phyloP scores from a whole-genome alignment of 164 flowering plant species.

The Cinnamomum chago region DNA sequence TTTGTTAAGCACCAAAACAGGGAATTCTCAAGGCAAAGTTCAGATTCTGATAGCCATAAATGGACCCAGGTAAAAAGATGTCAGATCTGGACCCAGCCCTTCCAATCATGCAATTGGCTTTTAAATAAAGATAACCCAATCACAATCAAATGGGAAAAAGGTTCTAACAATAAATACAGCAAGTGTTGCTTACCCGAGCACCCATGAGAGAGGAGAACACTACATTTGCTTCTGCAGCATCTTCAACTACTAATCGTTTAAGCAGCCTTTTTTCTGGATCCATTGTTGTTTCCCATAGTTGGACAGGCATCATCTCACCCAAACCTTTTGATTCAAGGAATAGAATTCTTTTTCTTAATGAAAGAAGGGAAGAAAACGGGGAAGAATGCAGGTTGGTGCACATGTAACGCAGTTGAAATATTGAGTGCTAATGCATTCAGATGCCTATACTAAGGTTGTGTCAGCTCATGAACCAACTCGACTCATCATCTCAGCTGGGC shows the following conservation, averaged over 20 bases:
- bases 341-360: no score
- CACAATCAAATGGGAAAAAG: background rate
- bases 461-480: no score
- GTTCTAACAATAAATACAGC: background rate
- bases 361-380: no score
- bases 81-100: background rate
- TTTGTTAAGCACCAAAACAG: background rate
- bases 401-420: no score
- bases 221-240: conserved; percentile 84
- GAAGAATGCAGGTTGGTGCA: no score
- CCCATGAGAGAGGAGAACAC: conserved; percentile 97
- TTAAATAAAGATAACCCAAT: no score
- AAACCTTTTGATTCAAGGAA: conserved; percentile 41
- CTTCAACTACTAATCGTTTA: conserved; percentile 78
- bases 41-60: background rate
- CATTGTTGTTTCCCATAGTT: conserved; percentile 96
- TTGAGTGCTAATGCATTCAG: no score
- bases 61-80: background rate
- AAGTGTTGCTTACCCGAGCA: conserved; percentile 45
- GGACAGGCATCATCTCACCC: conserved; percentile 98
- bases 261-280: conserved; percentile 76
- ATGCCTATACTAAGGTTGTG: no score
- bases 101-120: background rate
- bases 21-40: background rate
- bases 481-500: no score